Conservation (phyloP, 495 filamentous ascomycete species). For the Hypoxylon fragiforme region DNA sequence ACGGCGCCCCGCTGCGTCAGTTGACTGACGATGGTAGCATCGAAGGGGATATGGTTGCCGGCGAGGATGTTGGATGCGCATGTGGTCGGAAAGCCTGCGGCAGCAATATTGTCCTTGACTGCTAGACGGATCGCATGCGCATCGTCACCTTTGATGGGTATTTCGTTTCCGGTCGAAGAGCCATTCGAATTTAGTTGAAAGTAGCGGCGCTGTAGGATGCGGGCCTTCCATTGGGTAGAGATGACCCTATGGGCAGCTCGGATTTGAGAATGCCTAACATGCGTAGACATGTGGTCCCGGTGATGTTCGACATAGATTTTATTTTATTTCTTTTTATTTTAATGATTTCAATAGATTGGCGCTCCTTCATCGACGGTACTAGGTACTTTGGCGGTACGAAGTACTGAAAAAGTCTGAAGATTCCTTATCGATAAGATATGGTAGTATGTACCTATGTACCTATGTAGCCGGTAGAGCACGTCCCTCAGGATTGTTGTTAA, state of each 20-base stretch:
- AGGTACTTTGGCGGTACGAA: no score
- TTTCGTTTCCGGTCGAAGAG: background rate
- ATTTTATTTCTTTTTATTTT: background rate
- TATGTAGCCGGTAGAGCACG: no score
- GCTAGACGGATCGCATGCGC: conserved; percentile 53
- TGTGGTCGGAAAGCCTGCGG: conserved; percentile 66
- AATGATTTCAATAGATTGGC: background rate
- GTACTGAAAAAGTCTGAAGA: no score
- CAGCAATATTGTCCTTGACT: conserved; percentile 88
- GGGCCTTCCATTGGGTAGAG: conserved; percentile 24
- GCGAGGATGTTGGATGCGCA: conserved; percentile 78
- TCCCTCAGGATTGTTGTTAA: no score
- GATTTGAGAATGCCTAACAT: conserved; percentile 34
- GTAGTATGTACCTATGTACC: no score
- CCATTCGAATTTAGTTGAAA: conserved; percentile 13
- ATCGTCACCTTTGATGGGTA: background rate
- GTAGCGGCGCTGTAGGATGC: conserved; percentile 9
- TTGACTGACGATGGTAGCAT: conserved; percentile 75
- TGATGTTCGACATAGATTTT: conserved; percentile 7
- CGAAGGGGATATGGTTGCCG: conserved; percentile 73
- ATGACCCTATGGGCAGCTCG: conserved; percentile 35
- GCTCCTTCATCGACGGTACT: no score
- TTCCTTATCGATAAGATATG: conserved; percentile 20
- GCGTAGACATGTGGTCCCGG: conserved; percentile 38
- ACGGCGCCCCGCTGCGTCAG: conserved; percentile 66